phyloP scores from a whole-genome alignment of 2,329 filamentous ascomycete species.

The Aspergillus quadrilineatus region DNA sequence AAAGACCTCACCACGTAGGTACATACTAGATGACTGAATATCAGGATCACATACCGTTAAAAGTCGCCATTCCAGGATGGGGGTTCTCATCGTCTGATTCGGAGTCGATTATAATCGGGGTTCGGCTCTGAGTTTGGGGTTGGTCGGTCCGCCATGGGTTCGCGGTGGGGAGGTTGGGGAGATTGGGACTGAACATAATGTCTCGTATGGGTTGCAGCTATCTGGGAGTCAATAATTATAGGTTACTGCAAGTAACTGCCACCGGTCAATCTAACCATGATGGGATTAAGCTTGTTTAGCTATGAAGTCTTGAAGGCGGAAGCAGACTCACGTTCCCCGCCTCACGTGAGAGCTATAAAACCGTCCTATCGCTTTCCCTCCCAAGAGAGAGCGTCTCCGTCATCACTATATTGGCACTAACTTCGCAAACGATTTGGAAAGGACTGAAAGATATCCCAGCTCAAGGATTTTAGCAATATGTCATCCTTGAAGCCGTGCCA shows the following conservation, averaged over 20 bases:
- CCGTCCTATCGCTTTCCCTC: not conserved
- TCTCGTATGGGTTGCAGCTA: not conserved
- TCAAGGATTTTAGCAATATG: no score
- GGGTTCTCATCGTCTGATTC: conserved; percentile 18
- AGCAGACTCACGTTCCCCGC: conserved; percentile 1
- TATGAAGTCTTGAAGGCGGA: not conserved
- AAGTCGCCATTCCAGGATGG: not conserved
- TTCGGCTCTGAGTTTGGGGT: not conserved
- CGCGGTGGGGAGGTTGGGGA: not conserved
- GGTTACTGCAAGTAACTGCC: not conserved
- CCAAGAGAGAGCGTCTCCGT: not conserved
- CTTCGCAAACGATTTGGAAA: no score
- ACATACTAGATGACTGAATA: not conserved
- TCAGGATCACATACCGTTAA: not conserved
- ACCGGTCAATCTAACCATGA: not conserved
- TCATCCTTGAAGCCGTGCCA: not conserved
- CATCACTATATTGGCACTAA: not conserved
- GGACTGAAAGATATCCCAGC: not conserved
- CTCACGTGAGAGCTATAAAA: conserved; percentile 3
- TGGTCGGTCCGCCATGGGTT: conserved; percentile 10
- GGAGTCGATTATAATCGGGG: conserved; percentile 20
- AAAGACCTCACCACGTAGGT: not conserved
- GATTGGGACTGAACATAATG: conserved; percentile 19
- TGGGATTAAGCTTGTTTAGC: not conserved
- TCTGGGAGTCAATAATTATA: not conserved